These are phyloP conservation scores for Termitomyces sp. DNA, from an alignment of 768 basidiomycete species.

Conservation along the genomic window DNA sequence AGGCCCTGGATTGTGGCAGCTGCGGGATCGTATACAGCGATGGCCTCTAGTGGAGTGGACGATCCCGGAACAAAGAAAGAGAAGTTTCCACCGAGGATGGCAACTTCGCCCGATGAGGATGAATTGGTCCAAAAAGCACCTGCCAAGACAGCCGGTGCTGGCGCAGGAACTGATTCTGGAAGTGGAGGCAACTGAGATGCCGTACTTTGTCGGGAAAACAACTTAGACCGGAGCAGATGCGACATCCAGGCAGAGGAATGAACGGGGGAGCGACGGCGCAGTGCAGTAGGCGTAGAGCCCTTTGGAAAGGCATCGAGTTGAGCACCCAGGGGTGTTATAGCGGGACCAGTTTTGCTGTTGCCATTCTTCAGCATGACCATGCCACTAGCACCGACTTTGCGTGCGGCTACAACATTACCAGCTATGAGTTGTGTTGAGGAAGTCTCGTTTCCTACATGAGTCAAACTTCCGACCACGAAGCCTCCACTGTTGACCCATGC, in stretches of 20 bases:
- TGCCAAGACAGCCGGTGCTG: conserved; percentile 77
- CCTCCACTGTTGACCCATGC: conserved; percentile 75
- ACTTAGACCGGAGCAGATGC: conserved; percentile 32
- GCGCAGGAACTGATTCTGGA: conserved; percentile 47
- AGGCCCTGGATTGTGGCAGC: conserved; percentile 47
- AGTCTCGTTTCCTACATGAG: conserved; percentile 65
- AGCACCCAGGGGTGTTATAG: conserved; percentile 55
- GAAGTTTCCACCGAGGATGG: conserved; percentile 90
- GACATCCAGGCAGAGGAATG: conserved; percentile 43
- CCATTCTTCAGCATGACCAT: conserved; percentile 75
- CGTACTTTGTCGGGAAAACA: conserved; percentile 52
- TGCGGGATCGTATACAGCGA: conserved; percentile 68
- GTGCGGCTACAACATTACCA: conserved; percentile 53
- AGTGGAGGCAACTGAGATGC: conserved; percentile 38
- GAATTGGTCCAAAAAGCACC: conserved; percentile 89
- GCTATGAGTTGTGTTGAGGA: conserved; percentile 58
- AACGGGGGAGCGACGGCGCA: conserved; percentile 32
- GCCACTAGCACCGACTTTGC: conserved; percentile 69
- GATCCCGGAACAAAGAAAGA: conserved; percentile 42
- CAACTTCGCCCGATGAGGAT: conserved; percentile 54
- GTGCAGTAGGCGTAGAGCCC: conserved; percentile 18
- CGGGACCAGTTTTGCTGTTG: conserved; percentile 39
- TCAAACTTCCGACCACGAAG: conserved; percentile 64
- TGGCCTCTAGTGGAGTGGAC: conserved; percentile 37
- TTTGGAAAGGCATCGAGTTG: conserved; percentile 40